phyloP scores from a whole-genome alignment of 768 basidiomycete species.

The Mycena latifolia region DNA sequence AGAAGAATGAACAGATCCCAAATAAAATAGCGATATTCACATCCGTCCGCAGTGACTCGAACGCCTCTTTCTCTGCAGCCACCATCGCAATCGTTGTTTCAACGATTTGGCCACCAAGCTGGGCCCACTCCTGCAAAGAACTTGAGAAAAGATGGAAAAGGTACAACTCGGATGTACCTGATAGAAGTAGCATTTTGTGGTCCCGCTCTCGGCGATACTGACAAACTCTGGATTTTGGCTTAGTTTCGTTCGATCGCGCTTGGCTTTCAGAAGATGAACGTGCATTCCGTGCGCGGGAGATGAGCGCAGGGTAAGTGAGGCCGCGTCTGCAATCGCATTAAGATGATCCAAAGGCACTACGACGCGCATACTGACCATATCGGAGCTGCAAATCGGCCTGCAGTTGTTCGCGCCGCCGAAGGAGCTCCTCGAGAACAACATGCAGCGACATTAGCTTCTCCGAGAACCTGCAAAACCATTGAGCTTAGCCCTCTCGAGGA shows the following conservation, averaged over 20 bases:
- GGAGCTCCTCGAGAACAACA: constrained; percentile 54
- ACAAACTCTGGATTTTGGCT: constrained; percentile 65
- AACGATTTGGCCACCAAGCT: constrained; percentile 76
- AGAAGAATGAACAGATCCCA: background rate
- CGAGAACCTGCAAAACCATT: constrained; percentile 69
- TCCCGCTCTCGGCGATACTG: constrained; percentile 69
- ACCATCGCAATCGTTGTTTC: constrained; percentile 66
- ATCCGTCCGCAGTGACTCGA: constrained; percentile 77
- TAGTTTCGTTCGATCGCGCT: constrained; percentile 68
- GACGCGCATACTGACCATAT: constrained; percentile 59
- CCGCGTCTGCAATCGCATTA: constrained; percentile 60
- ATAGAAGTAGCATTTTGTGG: constrained; percentile 78
- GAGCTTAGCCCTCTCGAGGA: constrained; percentile 1
- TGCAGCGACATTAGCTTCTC: constrained; percentile 64
- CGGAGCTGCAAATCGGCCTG: constrained; percentile 64
- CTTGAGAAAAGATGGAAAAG: background rate
- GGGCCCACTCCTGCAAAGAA: constrained; percentile 73
- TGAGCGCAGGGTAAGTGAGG: constrained; percentile 80
- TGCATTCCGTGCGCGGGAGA: constrained; percentile 80
- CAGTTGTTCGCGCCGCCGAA: constrained; percentile 61
- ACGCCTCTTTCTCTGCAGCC: constrained; percentile 78
- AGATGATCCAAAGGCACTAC: background rate
- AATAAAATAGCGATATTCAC: constrained; percentile 13
- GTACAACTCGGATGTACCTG: constrained; percentile 51
- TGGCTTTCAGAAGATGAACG: constrained; percentile 75